Base-by-base conservation (phyloP, 2,329 filamentous ascomycete genomes). In the Gnomoniopsis smithogilvyi region DNA sequence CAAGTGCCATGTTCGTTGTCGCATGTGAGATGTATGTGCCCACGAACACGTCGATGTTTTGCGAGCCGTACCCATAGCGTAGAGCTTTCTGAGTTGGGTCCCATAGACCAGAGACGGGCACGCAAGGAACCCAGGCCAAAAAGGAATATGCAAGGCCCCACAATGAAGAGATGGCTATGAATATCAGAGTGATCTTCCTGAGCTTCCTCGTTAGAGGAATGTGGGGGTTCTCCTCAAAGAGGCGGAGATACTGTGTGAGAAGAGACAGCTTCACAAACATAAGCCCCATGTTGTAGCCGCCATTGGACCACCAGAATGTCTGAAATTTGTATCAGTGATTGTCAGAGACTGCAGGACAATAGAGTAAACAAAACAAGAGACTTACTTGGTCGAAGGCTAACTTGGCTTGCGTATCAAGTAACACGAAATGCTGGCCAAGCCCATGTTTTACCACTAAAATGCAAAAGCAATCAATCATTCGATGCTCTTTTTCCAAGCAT, bases 181-280 rank as follows among this genome's bases (percentile, higher is more conserved):
- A 56, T 8, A 49, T 30, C 36, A 58, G 33, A 56, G 48, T 53
- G 60, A 62, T 15, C 53, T 64, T 3, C 21, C 61, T 51, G 1
- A 64, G 60, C 56, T 51, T 65, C 8, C 63, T 38, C 15, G 62
- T 57, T 12, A 57, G 56, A 12, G 51, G 24, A 2, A 56, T 22
- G n/a, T 60, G 47, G 14, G 60, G 59, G 15, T 61, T 64, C 19
- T 54, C 49, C 11, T 56, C 30, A 57, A 67, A 67, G 26, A 68
- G 54, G 41, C 65, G 66, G 7, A 67, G 63, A n/a, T 65, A 68
- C 22, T 68, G 66, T 46, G 65, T 65, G 30, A 68, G 64, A 8
- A 67, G 56, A 17, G 63, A 61, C 17, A 67, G 61, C 36, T 67
- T 68, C 50, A 68, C 64, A 22, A 67, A 63, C n/a, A 63, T 51